Evolutionary conservation across 78 protist genomes (phyloP).

Genomic region (Guillardia theta): DNA sequence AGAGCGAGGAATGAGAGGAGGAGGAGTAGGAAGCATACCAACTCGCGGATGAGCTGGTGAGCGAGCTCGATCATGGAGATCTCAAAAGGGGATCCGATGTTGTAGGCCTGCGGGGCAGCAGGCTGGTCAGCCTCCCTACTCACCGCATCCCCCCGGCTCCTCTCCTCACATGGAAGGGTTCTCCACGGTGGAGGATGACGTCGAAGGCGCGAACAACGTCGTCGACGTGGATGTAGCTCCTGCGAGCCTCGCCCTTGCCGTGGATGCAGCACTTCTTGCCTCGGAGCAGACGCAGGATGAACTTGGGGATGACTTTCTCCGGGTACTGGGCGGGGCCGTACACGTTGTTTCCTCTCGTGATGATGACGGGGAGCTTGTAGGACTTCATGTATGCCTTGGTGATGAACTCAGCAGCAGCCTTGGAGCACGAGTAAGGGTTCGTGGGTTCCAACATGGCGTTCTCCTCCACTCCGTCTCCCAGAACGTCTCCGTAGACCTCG

Average conservation of each 20-base stretch:
- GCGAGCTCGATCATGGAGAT: background rate
- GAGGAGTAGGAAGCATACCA: background rate
- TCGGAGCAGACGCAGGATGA: slow-evolving; percentile 51
- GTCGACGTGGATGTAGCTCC: slow-evolving; percentile 62
- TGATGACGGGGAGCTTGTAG: slow-evolving; percentile 73
- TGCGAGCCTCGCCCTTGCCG: slow-evolving; percentile 47
- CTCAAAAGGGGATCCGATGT: background rate
- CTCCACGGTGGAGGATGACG: slow-evolving; percentile 60
- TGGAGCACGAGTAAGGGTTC: slow-evolving; percentile 92
- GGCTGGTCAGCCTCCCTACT: background rate
- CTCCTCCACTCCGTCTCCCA: background rate
- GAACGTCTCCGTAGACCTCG: slow-evolving; percentile 90
- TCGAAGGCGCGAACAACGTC: slow-evolving; percentile 86
- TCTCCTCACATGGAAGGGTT: background rate
- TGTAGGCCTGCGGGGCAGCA: background rate
- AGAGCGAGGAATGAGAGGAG: background rate
- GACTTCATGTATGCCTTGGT: slow-evolving; percentile 49
- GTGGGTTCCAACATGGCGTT: slow-evolving; percentile 78
- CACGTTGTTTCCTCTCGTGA: slow-evolving; percentile 91
- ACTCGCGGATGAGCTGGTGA: background rate
- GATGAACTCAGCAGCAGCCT: slow-evolving; percentile 90
- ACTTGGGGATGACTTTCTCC: slow-evolving; percentile 87
- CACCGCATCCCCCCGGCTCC: background rate
- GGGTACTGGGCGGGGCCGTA: slow-evolving; percentile 94
- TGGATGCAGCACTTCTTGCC: slow-evolving; percentile 64